Evolutionary conservation across 2,329 filamentous ascomycete genomes (phyloP).

Genomic region (Aspergillus brunneoviolaceus): DNA sequence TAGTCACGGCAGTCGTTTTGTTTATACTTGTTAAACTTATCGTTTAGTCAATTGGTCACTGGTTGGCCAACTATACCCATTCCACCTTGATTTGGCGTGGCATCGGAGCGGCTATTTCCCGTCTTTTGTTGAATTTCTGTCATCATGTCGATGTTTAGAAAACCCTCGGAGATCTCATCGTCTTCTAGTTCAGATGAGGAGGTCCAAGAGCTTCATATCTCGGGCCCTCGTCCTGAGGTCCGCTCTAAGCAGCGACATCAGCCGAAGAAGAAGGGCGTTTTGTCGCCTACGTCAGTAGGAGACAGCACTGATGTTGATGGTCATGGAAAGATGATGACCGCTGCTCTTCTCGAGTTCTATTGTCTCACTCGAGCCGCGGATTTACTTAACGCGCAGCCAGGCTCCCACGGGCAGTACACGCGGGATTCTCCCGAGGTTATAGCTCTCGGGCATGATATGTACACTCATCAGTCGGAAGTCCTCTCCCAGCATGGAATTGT

Average conservation of each 20-base stretch:
- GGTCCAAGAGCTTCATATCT: slow-evolving; percentile 17
- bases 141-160: slow-evolving; percentile 42
- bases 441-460: slow-evolving; percentile 43
- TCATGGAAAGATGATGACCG: slow-evolving; percentile 44
- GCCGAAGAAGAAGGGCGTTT: slow-evolving; percentile 7
- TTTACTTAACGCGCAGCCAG: slow-evolving; percentile 42
- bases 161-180: slow-evolving; percentile 39
- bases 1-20: background rate
- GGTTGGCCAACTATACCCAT: background rate
- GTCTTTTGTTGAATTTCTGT: background rate
- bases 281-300: slow-evolving; percentile 1
- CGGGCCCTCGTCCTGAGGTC: background rate
- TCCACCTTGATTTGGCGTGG: background rate
- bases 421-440: slow-evolving; percentile 45
- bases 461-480: slow-evolving; percentile 43
- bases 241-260: background rate
- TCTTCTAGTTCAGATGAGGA: slow-evolving; percentile 32
- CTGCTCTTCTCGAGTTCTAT: slow-evolving; percentile 47
- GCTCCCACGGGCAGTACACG: slow-evolving; percentile 36
- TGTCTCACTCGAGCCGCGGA: slow-evolving; percentile 46
- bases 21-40: background rate
- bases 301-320: slow-evolving; percentile 30
- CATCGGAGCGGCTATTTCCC: background rate
- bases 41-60: slow-evolving; percentile 1
- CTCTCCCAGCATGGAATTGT: slow-evolving; percentile 44